Evolutionary conservation across 169 alveolate genomes (phyloP), one percentile per base, ranked within the genome.

Genomic region (Condylostoma magnum): DNA sequence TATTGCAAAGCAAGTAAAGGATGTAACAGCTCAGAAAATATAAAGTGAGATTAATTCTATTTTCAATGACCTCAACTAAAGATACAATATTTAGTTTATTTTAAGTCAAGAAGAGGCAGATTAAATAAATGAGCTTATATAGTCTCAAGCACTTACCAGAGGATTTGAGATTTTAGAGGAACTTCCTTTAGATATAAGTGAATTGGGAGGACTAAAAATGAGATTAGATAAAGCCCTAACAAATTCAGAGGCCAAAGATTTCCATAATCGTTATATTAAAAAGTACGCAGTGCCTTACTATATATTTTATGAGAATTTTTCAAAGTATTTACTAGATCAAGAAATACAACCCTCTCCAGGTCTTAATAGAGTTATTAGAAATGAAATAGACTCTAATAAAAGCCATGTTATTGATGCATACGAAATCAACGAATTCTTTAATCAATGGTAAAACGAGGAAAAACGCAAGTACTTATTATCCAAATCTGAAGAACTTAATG

Each of bases 351-450:
- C 33, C 6, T 27, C 41, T 8, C 51, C 67, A 20, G 71, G 37
- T n/a, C 27, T 60, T 12, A 36, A 27, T 10, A n/a, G 34, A 33
- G 71, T 55, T 38, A 27, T 60, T 22, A 36, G 22, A 27, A 34
- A 12, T 1, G 25, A 18, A 6, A 60, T 60, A 8, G 71, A 60
- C 58, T 15, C 57, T 2, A 36, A 60, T 27, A 60, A 60, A 41
- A 60, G 43, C 58, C 15, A 18, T 10, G 36, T 18, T 3, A 34
- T 60, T n/a, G 18, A 18, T 10, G 71, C 27, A 8, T 34, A 60
- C 18, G 57, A 60, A 60, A 2, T 60, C 12, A 60, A 60, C 33
- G 33, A n/a, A n/a, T 60, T 60, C 28, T 60, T 60, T 55, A 18
- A 34, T 18, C 10, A 30, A 8, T 60, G 71, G 71, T 31, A 60